A percentile compares a stretch with the other conserved stretches of the same genome.
Evolutionary conservation across 1,284 basidiomycete genomes (phyloP).

Genomic region (Pterulicium gracile): DNA sequence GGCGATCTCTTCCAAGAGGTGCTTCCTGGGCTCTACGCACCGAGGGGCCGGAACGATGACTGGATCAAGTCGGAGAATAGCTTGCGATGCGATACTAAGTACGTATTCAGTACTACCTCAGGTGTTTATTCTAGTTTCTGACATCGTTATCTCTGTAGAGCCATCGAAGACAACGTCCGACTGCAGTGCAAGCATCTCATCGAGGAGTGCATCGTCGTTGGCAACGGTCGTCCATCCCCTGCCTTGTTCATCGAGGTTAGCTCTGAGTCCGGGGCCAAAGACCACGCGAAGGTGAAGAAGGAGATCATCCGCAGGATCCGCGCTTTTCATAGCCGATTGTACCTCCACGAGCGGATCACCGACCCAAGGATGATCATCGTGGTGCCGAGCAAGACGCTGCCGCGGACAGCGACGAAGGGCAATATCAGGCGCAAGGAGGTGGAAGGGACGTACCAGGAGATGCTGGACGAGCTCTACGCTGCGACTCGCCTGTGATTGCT

Average conservation of each 20-base stretch:
- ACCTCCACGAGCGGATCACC: constrained; percentile 57
- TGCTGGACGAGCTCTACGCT: constrained; percentile 46
- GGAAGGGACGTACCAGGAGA: constrained; percentile 39
- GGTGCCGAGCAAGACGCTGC: constrained; percentile 42
- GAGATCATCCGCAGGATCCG: constrained; percentile 57
- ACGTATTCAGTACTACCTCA: constrained; percentile 10
- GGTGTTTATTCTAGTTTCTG: constrained; percentile 3
- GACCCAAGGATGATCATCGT: constrained; percentile 43
- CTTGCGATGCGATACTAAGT: constrained; percentile 63
- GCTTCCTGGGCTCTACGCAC: constrained; percentile 41
- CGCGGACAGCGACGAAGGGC: constrained; percentile 58
- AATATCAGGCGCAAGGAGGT: constrained; percentile 57
- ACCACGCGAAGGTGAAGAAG: constrained; percentile 42
- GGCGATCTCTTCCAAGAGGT: constrained; percentile 62
- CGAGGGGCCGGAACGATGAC: constrained; percentile 61
- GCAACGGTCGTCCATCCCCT: constrained; percentile 53
- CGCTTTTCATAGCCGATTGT: constrained; percentile 51
- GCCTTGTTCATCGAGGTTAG: constrained; percentile 56
- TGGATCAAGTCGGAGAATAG: constrained; percentile 74
- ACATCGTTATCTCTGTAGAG: constrained; percentile 25
- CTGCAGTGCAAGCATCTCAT: constrained; percentile 43
- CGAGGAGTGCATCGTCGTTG: constrained; percentile 54
- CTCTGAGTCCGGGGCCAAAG: constrained; percentile 21
- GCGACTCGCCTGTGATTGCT: constrained; percentile 11
- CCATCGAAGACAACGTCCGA: constrained; percentile 62